phyloP scores from a whole-genome alignment of 257 asterid genomes.

The Ophiorrhiza pumila region DNA sequence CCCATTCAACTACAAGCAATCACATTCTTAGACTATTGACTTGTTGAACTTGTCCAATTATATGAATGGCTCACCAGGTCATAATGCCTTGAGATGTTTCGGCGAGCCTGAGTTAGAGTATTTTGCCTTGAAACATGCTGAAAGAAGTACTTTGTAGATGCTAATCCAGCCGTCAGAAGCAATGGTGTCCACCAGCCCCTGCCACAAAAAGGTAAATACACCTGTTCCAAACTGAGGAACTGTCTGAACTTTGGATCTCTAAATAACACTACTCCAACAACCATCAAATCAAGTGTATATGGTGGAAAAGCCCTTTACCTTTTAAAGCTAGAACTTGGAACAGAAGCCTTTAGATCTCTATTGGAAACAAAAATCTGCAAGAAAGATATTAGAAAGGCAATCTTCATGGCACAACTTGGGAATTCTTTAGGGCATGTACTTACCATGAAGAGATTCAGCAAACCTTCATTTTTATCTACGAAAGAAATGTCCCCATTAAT shows the following conservation, averaged over 20 bases:
- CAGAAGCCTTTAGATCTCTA: constrained; percentile 57
- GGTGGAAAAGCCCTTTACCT: constrained; percentile 38
- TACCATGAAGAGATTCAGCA: constrained; percentile 78
- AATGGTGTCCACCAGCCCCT: constrained; percentile 99
- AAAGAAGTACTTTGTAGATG: constrained; percentile 79
- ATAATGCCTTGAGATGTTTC: constrained; percentile 80
- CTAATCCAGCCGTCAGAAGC: constrained; percentile 58
- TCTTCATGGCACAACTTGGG: neutral
- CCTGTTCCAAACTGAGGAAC: neutral
- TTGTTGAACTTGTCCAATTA: neutral
- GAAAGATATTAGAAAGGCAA: constrained; percentile 17
- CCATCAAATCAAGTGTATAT: neutral
- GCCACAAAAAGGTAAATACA: neutral
- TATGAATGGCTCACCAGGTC: constrained; percentile 53
- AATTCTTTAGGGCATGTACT: constrained; percentile 12
- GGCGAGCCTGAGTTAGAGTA: constrained; percentile 75
- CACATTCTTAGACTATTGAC: neutral
- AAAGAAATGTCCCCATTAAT: constrained; percentile 81
- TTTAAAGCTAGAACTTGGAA: constrained; percentile 43
- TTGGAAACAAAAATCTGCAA: constrained; percentile 71
- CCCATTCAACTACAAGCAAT: neutral
- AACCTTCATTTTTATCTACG: constrained; percentile 58
- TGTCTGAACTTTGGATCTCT: too few relatives aligned
- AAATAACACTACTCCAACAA: neutral
- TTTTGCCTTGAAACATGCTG: constrained; percentile 68